Evolutionary conservation across 1,284 basidiomycete genomes (phyloP), one percentile per base, ranked within the genome.

Genomic region (Trametes polyzona): DNA sequence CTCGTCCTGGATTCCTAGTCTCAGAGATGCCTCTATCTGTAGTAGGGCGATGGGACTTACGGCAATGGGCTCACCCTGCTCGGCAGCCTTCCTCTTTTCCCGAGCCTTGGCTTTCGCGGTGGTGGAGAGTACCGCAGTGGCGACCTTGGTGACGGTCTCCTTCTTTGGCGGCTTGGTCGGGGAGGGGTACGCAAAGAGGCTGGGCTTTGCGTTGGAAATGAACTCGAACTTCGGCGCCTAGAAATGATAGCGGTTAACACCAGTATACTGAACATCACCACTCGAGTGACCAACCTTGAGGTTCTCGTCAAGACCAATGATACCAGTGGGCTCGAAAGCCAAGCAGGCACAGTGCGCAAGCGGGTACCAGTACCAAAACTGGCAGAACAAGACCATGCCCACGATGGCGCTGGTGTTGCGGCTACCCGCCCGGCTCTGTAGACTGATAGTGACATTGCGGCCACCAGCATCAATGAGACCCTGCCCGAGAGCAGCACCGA

Each of bases 321-420:
- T 88, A 11, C 91, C 93, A 12, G 96, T 98, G 2, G 96, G 95
- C 60, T 93, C 90, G 74, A 98, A 97, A 1, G 95, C 89, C 62
- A 98, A 78, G 66, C 89, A 92, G 16, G 93, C 89, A 65, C 92
- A 95, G 69, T 97, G 95, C n/a, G 95, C 94, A 26, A 98, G 78
- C 32, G 96, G 96, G 75, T 95, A 98, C 96, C 96, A 98, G 73
- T 98, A 98, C 96, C 96, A 98, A 76, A 98, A 98, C 73, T 98
- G 96, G 68, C 91, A 93, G 78, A 98, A 98, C 69, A 98, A 75
- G 16, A 90, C 87, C 92, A 98, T 95, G 26, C 96, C 96, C 36
- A 98, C 93, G 60, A 98, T 93, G 3, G 95, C 93, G 55, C 84
- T 92, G 65, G 94, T 95, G 72, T 97, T 95, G 64, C 83, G 83